Evolutionary conservation across 768 basidiomycete species (phyloP).

Genomic region (Holtermannia corniformis): DNA sequence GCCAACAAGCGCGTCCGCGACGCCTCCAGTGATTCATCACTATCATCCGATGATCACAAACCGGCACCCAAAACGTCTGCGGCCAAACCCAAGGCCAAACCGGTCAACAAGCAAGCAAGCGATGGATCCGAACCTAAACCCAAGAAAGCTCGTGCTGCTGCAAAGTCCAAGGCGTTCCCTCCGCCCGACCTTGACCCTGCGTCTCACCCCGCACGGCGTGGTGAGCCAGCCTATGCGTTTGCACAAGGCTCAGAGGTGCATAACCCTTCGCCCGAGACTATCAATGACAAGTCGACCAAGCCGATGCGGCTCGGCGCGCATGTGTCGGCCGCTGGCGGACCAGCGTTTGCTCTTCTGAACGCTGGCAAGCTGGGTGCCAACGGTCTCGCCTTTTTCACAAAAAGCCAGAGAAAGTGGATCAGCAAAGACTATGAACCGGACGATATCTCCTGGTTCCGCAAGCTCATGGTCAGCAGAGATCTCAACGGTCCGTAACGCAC

Average conservation of each 20-base stretch:
- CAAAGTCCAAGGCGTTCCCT: constrained; percentile 27
- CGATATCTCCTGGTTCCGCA: constrained; percentile 54
- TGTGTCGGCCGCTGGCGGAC: constrained; percentile 69
- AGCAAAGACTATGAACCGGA: constrained; percentile 52
- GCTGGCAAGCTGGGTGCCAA: constrained; percentile 68
- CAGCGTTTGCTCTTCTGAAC: constrained; percentile 62
- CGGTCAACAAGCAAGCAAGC: constrained; percentile 1
- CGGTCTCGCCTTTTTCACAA: constrained; percentile 73
- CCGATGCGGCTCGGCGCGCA: constrained; percentile 57
- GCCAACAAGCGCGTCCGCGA: background rate
- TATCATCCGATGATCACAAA: background rate
- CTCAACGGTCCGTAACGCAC: constrained; percentile 32
- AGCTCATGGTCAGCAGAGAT: constrained; percentile 48
- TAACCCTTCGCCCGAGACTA: constrained; percentile 10
- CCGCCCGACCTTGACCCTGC: constrained; percentile 26
- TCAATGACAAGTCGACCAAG: background rate
- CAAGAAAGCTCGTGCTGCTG: constrained; percentile 13
- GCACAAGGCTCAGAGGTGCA: constrained; percentile 2
- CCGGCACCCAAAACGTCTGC: background rate
- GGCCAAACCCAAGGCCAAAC: background rate
- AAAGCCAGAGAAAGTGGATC: constrained; percentile 73
- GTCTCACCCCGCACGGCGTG: constrained; percentile 19
- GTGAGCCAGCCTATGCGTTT: constrained; percentile 21
- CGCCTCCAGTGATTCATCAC: background rate
- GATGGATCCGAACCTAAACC: constrained; percentile 7